Evolutionary conservation across 2,329 filamentous ascomycete genomes (phyloP).

Genomic region (Sordariomycetes sp.): DNA sequence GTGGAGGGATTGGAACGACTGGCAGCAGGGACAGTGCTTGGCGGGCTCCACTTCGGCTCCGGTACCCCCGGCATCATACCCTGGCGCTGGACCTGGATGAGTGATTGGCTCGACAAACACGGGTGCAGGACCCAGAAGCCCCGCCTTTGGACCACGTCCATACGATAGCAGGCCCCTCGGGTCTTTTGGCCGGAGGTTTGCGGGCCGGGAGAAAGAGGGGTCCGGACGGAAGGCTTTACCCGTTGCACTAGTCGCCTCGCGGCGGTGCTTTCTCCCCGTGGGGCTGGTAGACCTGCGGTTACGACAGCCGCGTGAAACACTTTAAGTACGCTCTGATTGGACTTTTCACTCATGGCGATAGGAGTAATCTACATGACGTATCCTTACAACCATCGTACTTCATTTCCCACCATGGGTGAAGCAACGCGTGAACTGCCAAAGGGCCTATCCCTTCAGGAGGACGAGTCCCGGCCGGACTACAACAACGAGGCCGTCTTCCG

Average conservation of each 20-base stretch:
- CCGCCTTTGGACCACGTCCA: neutral
- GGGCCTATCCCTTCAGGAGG: neutral
- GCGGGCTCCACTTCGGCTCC: neutral
- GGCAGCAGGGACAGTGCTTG: neutral
- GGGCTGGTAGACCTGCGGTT: too few species aligned
- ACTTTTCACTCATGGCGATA: neutral
- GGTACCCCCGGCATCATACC: neutral
- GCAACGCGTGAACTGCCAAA: neutral
- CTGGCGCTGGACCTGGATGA: neutral
- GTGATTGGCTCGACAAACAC: neutral
- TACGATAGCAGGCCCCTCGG: neutral
- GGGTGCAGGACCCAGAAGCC: neutral
- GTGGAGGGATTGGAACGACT: neutral
- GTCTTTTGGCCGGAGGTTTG: neutral
- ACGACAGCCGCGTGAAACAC: too few species aligned
- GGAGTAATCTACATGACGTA: neutral
- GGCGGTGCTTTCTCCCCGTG: too few species aligned
- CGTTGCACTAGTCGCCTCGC: too few species aligned
- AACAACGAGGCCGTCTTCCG: constrained; percentile 48
- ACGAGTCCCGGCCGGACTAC: constrained; percentile 36
- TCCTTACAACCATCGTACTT: neutral
- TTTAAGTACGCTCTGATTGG: too few species aligned
- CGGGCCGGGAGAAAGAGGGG: neutral
- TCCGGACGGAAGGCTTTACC: too few species aligned
- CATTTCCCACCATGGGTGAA: neutral